Conservation (phyloP, 805 yeast species). For the Candida quercuum region DNA sequence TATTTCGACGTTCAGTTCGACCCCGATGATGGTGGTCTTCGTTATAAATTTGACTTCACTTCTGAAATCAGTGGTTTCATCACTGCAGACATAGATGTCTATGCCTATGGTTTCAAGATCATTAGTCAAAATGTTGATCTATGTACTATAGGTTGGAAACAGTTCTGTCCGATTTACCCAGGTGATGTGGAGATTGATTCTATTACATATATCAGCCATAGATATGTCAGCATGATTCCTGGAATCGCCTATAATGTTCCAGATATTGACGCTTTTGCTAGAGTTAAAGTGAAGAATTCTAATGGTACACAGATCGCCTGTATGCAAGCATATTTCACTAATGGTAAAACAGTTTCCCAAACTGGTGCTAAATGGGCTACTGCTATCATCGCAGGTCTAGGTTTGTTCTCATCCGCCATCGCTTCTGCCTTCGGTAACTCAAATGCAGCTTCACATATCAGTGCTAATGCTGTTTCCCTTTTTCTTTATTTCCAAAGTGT, state of each 20-base stretch:
- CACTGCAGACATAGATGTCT: constrained; percentile 64
- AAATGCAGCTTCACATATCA: constrained; percentile 81
- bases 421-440: constrained; percentile 83
- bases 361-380: constrained; percentile 89
- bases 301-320: constrained; percentile 54
- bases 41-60: constrained; percentile 63
- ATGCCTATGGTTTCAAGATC: constrained; percentile 80
- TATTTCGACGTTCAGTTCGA: constrained; percentile 70
- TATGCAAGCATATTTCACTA: constrained; percentile 66
- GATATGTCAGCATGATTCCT: constrained; percentile 58
- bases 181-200: constrained; percentile 77
- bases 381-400: constrained; percentile 84
- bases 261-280: constrained; percentile 75
- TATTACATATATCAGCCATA: constrained; percentile 47
- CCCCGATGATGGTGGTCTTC: constrained; percentile 64
- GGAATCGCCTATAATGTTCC: constrained; percentile 85
- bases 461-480: constrained; percentile 80
- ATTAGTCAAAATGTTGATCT: constrained; percentile 54
- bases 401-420: constrained; percentile 78
- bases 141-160: constrained; percentile 67
- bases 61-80: constrained; percentile 65
- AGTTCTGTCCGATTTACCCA: constrained; percentile 85
- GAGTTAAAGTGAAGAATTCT: constrained; percentile 38
- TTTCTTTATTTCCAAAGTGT: constrained; percentile 87
- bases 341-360: constrained; percentile 79